Base-by-base conservation (phyloP, 441 rosid genomes). In the Syzygium malaccense region DNA sequence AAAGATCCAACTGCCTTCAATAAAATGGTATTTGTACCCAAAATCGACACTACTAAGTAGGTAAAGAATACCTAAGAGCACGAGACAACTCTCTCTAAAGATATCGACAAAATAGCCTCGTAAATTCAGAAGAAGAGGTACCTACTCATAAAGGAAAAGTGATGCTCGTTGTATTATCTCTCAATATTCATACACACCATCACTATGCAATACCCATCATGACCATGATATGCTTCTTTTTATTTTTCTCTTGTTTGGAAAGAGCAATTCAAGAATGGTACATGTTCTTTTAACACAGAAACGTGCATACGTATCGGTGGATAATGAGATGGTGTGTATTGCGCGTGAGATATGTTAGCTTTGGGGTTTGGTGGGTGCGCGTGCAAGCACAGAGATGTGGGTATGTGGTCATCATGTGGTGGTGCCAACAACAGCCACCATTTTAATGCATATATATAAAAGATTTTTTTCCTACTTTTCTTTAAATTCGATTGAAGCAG, bases 331-430 rank as follows among this genome's bases (percentile, higher is more conserved):
- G n/a, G 86, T 56, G 80, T 26, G 66, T 85, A 79, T 86, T 37
- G 80, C 45, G 18, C 87, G 33, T n/a, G 79, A 45, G 79, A 37
- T 20, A 7, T 66, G 75, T 62, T 33, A 86, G 91, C 88, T 89
- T 87, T 53, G 78, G 92, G 89, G 95, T 93, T 95, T 91, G 95
- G 96, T 95, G 95, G 96, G 88, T 95, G 96, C 98, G 98, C 95
- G 93, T 95, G 98, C 97, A 90, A 92, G 89, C 56, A 87, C 88
- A 89, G 91, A 89, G 79, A 37, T 71, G 83, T 71, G 51, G 51
- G 94, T 91, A 94, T 91, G 93, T 89, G 92, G 95, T 92, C 95
- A 94, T 94, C 93, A 94, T 93, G 89, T 90, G 93, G 78, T 88
- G 92, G 91, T 92, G 92, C 93, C 92, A 92, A 87, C 93, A 37